Percentiles rank a stretch among this genome's conserved stretches.
These are phyloP conservation scores for Calophaca sinica DNA, from an alignment of 306 rosid species.

Conservation along the genomic window DNA sequence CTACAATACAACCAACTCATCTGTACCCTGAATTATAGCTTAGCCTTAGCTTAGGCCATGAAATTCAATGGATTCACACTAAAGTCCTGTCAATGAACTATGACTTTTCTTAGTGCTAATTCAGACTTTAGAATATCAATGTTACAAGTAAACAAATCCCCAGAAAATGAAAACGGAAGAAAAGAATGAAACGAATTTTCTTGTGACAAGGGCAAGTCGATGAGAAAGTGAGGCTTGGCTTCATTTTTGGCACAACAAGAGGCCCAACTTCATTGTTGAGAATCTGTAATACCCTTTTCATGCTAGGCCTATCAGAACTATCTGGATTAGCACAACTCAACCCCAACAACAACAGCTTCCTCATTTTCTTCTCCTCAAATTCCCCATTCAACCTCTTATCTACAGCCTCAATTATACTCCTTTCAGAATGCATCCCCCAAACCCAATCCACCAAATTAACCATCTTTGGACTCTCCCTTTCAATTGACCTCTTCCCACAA, in stretches of 20 bases:
- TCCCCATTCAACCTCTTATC: too few relatives aligned
- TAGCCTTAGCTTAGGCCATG: slow-evolving; percentile 1
- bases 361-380: too few relatives aligned
- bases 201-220: slow-evolving; percentile 43
- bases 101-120: background rate
- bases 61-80: slow-evolving; percentile 29
- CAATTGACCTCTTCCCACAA: too few relatives aligned
- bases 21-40: background rate
- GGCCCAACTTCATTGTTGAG: slow-evolving; percentile 41
- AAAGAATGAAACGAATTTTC: slow-evolving; percentile 20
- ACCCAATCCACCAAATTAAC: too few relatives aligned
- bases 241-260: slow-evolving; percentile 36
- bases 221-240: slow-evolving; percentile 42
- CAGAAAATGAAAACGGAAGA: background rate
- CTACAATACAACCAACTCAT: background rate
- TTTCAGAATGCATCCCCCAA: too few relatives aligned
- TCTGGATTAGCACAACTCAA: too few relatives aligned
- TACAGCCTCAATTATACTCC: too few relatives aligned
- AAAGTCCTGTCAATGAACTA: slow-evolving; percentile 14
- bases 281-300: slow-evolving; percentile 47
- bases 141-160: slow-evolving; percentile 20
- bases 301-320: background rate
- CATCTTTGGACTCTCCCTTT: too few relatives aligned
- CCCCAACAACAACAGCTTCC: too few relatives aligned
- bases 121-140: slow-evolving; percentile 32